Conservation (phyloP, 1,139 yeast species). For the Saccharomyces pastorianus region DNA sequence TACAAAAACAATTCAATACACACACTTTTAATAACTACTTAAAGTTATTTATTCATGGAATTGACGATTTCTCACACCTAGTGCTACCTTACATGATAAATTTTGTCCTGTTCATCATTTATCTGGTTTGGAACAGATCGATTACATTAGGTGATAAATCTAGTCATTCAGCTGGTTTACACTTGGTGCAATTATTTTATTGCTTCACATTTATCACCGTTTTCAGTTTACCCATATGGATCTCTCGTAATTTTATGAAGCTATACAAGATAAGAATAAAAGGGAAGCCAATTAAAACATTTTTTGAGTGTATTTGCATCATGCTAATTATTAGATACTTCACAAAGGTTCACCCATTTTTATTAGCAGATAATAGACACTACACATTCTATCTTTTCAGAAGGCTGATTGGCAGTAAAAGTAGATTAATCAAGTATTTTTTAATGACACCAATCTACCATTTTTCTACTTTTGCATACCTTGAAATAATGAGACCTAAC, state of each 20-base stretch:
- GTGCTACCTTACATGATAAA: constrained; percentile 49
- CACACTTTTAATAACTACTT: constrained; percentile 33
- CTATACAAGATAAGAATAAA: constrained; percentile 32
- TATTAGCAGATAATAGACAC: constrained; percentile 91
- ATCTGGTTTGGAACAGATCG: constrained; percentile 61
- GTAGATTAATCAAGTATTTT: constrained; percentile 28
- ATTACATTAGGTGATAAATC: constrained; percentile 79
- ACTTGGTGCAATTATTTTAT: constrained; percentile 75
- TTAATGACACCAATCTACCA: constrained; percentile 63
- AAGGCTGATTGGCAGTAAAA: constrained; percentile 44
- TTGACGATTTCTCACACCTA: constrained; percentile 31
- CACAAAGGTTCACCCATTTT: constrained; percentile 80
- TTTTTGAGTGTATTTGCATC: constrained; percentile 36
- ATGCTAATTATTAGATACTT: constrained; percentile 45
- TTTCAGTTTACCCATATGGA: constrained; percentile 67
- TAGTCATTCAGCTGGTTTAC: constrained; percentile 67
- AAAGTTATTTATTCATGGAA: constrained; percentile 32
- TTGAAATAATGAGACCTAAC: constrained; percentile 34
- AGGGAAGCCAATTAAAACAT: constrained; percentile 23
- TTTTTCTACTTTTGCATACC: constrained; percentile 48
- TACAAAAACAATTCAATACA: constrained; percentile 34
- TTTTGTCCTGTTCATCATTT: constrained; percentile 44
- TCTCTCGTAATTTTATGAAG: constrained; percentile 36
- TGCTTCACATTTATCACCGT: constrained; percentile 54
- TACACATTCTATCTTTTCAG: constrained; percentile 80